Conservation (phyloP, 164 flowering plant genomes). For the Tinospora cordifolia region DNA sequence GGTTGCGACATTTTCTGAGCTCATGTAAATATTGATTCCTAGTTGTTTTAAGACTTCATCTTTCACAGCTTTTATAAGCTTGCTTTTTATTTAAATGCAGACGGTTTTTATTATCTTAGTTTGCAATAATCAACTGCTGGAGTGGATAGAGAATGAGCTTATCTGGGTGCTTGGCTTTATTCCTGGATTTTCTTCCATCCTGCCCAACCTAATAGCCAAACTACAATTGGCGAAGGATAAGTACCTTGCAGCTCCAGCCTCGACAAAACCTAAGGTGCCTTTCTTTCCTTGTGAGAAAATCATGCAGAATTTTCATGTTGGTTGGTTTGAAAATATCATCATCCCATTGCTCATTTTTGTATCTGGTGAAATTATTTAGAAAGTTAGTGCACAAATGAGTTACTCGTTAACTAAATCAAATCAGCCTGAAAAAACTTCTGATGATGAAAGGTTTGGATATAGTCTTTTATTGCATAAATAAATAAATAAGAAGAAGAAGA, state of each 20-base stretch:
- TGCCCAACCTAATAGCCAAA: slow-evolving; percentile 54
- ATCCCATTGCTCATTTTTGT: neutral
- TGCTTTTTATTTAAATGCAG: slow-evolving; percentile 34
- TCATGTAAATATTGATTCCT: neutral
- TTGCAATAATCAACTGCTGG: slow-evolving; percentile 91
- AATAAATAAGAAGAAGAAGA: too few species aligned
- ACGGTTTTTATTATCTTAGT: slow-evolving; percentile 77
- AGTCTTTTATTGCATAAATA: too few species aligned
- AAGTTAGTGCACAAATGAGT: too few species aligned
- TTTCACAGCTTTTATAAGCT: slow-evolving; percentile 16
- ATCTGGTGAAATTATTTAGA: neutral
- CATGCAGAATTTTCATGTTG: neutral
- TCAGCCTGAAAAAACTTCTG: too few species aligned
- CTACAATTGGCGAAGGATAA: slow-evolving; percentile 55
- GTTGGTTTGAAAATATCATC: neutral
- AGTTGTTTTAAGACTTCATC: neutral
- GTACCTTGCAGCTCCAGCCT: slow-evolving; percentile 41
- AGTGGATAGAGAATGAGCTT: slow-evolving; percentile 81
- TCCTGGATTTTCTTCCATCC: slow-evolving; percentile 60
- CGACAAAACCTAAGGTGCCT: slow-evolving; percentile 56
- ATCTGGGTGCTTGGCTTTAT: slow-evolving; percentile 64
- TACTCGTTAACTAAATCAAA: too few species aligned
- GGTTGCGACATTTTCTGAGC: too few species aligned
- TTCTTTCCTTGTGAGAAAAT: neutral
- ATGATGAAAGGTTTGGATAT: too few species aligned